Evolutionary conservation across 179 eudicot species (phyloP).

Genomic region (Spinacia oleracea): DNA sequence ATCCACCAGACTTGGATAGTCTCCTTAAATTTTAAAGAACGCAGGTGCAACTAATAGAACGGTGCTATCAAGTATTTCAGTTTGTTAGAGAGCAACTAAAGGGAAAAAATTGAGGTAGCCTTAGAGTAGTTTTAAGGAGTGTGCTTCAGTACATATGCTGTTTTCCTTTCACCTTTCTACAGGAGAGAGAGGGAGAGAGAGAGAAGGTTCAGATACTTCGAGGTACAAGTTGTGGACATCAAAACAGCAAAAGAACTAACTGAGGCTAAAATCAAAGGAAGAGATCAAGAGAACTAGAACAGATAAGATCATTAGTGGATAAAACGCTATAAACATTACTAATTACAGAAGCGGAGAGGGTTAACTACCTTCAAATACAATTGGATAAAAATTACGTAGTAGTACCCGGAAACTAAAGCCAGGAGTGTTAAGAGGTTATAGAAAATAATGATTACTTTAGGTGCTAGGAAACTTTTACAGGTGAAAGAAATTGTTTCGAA

Average conservation of each 20-base stretch:
- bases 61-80: not conserved
- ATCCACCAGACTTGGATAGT: not conserved
- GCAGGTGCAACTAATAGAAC: not conserved
- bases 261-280: too few relatives aligned
- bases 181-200: too few relatives aligned
- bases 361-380: not conserved
- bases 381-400: not conserved
- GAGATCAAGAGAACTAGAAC: not conserved
- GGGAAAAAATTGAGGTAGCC: not conserved
- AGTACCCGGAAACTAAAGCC: too few relatives aligned
- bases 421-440: too few relatives aligned
- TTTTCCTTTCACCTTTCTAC: not conserved
- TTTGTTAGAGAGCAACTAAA: not conserved
- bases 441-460: too few relatives aligned
- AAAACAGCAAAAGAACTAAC: not conserved
- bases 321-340: not conserved
- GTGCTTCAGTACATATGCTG: not conserved
- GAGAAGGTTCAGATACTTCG: not conserved
- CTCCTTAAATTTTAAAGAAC: not conserved
- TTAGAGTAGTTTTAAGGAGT: not conserved
- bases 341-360: not conserved
- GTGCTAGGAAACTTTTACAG: too few relatives aligned
- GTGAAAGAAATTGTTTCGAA: too few relatives aligned
- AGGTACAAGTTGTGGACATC: not conserved
- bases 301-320: not conserved